These are phyloP conservation scores for Bonia amplexicaulis DNA, from an alignment of 176 grass and related monocot species.

Conservation along the genomic window DNA sequence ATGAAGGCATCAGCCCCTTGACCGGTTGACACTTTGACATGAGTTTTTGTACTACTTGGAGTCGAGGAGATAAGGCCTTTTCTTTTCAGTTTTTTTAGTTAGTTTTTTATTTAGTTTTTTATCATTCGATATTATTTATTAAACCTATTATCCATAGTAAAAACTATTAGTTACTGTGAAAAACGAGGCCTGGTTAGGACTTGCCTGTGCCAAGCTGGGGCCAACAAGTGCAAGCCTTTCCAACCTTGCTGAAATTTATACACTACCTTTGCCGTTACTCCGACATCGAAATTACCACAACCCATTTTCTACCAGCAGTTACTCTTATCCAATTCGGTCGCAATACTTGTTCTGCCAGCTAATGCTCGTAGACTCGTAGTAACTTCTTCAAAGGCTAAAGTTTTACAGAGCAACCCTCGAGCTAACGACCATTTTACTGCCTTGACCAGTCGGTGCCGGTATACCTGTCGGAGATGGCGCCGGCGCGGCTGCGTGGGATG, in stretches of 20 bases:
- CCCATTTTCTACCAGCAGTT: too few species aligned
- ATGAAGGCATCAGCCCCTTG: not conserved
- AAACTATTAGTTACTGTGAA: too few species aligned
- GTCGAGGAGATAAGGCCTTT: too few species aligned
- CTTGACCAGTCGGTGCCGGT: slow-evolving; percentile 71
- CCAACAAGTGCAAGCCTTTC: not conserved
- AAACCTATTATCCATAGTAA: too few species aligned
- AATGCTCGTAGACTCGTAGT: not conserved
- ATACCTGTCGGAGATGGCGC: slow-evolving; percentile 96
- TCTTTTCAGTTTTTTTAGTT: too few species aligned
- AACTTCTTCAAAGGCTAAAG: not conserved
- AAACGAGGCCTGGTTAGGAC: not conserved
- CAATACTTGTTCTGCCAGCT: not conserved
- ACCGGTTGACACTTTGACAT: not conserved
- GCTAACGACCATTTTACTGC: not conserved
- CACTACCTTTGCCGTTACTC: not conserved
- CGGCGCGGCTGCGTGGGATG: slow-evolving; percentile 79
- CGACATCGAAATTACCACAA: not conserved
- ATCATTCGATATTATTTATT: too few species aligned
- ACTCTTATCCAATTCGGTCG: not conserved
- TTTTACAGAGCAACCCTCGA: not conserved
- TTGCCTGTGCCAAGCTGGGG: not conserved
- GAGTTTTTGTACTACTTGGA: not conserved
- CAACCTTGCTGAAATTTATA: not conserved
- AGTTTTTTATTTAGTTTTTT: too few species aligned